phyloP scores from a whole-genome alignment of 2,329 filamentous ascomycete species.

The Ophiosphaerella korrae region DNA sequence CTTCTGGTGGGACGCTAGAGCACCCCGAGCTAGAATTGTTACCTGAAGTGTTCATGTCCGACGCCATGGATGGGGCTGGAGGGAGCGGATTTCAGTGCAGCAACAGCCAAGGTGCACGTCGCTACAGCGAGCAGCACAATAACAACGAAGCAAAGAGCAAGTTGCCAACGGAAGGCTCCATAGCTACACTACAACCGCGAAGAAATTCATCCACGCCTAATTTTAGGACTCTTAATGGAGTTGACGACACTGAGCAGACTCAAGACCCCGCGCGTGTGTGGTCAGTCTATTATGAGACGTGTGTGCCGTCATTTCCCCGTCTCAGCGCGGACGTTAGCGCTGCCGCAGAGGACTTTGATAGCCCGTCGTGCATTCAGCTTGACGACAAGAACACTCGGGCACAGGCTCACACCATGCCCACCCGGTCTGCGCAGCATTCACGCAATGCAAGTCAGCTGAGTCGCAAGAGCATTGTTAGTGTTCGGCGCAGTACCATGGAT shows the following conservation, averaged over 20 bases:
- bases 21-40: slow-evolving; percentile 56
- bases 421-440: slow-evolving; percentile 18
- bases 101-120: neutral
- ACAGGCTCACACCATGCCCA: slow-evolving; percentile 20
- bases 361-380: slow-evolving; percentile 19
- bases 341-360: slow-evolving; percentile 20
- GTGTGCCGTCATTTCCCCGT: slow-evolving; percentile 33
- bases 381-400: slow-evolving; percentile 21
- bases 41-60: slow-evolving; percentile 41
- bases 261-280: slow-evolving; percentile 36
- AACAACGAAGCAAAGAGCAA: slow-evolving; percentile 15
- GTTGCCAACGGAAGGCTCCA: slow-evolving; percentile 24
- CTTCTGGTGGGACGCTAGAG: slow-evolving; percentile 49
- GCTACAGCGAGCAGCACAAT: slow-evolving; percentile 4
- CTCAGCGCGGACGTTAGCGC: slow-evolving; percentile 24
- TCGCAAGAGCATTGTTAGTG: slow-evolving; percentile 36
- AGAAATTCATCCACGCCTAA: slow-evolving; percentile 31
- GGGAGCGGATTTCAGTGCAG: neutral
- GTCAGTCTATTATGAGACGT: slow-evolving; percentile 45
- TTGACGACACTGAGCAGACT: slow-evolving; percentile 7
- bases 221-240: slow-evolving; percentile 16
- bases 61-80: slow-evolving; percentile 12
- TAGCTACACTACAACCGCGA: slow-evolving; percentile 31
- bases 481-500: slow-evolving; percentile 50
- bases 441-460: slow-evolving; percentile 30